These are phyloP conservation scores for Stagonosporopsis vannaccii DNA, from an alignment of 2,329 filamentous ascomycete species.

Conservation along the genomic window DNA sequence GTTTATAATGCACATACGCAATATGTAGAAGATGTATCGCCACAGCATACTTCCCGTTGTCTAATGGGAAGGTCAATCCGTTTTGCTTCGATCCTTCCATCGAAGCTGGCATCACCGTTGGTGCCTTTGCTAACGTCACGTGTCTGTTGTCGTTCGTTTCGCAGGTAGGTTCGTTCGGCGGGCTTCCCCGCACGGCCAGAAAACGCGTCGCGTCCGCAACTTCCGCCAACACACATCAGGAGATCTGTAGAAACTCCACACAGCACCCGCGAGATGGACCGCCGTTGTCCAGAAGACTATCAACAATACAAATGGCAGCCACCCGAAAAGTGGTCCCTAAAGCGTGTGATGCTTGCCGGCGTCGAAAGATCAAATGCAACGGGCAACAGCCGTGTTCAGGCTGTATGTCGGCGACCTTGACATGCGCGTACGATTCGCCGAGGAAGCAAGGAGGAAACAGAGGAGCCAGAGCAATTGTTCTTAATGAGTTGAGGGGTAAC, in stretches of 20 bases:
- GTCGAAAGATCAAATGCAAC: slow-evolving; percentile 77
- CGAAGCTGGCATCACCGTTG: no score
- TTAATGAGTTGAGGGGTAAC: slow-evolving; percentile 74
- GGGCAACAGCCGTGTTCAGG: slow-evolving; percentile 75
- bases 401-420: slow-evolving; percentile 65
- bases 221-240: neutral
- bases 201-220: slow-evolving; percentile 1
- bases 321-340: slow-evolving; percentile 41
- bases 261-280: neutral
- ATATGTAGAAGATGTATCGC: no score
- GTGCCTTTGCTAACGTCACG: neutral
- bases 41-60: no score
- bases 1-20: no score
- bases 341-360: slow-evolving; percentile 76
- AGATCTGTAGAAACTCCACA: neutral
- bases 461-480: slow-evolving; percentile 76
- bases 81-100: no score
- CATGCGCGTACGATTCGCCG: slow-evolving; percentile 77
- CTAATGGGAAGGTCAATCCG: no score
- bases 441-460: slow-evolving; percentile 80
- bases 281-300: neutral
- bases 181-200: slow-evolving; percentile 1
- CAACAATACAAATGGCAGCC: neutral
- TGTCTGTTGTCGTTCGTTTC: neutral
- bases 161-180: neutral